Percentiles rank a stretch among this genome's conserved stretches.
phyloP scores from a whole-genome alignment of 2,329 filamentous ascomycete species.

The Alternaria postmessia region DNA sequence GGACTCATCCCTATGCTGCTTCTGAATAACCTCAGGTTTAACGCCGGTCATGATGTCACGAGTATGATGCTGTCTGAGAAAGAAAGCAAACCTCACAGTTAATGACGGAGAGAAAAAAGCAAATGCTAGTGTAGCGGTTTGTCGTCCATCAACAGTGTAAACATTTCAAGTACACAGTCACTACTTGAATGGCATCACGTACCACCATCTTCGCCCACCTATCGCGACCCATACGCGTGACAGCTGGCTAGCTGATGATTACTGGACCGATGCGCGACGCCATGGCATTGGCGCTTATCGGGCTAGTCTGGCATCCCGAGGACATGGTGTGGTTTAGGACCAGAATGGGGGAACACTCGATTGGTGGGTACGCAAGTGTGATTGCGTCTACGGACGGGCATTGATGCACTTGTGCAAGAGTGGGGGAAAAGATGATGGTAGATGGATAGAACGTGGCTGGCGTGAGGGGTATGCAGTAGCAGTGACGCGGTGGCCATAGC shows the following conservation, averaged over 20 bases:
- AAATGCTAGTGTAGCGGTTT: not conserved
- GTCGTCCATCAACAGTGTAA: constrained; percentile 6
- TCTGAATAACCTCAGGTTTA: constrained; percentile 38
- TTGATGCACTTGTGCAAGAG: constrained; percentile 23
- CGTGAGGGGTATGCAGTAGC: constrained; percentile 15
- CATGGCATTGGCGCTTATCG: constrained; percentile 23
- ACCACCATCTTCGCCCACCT: constrained; percentile 36
- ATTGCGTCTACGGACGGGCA: constrained; percentile 17
- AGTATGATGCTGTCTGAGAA: not conserved
- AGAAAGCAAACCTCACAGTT: not conserved
- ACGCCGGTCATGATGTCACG: constrained; percentile 36
- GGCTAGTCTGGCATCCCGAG: constrained; percentile 3
- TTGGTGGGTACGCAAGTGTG: constrained; percentile 11
- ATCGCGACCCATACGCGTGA: constrained; percentile 22
- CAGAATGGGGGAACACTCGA: constrained; percentile 18
- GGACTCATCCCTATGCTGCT: constrained; percentile 33
- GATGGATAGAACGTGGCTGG: constrained; percentile 7
- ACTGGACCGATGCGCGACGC: constrained; percentile 11
- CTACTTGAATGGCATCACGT: constrained; percentile 15
- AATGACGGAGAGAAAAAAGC: not conserved
- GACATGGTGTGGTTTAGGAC: not conserved
- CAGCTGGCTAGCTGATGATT: constrained; percentile 13
- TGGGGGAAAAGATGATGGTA: constrained; percentile 24
- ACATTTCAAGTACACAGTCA: constrained; percentile 11
- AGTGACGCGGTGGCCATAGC: constrained; percentile 11